Conservation (phyloP, 2,329 filamentous ascomycete genomes). For the Zymoseptoria brevis region DNA sequence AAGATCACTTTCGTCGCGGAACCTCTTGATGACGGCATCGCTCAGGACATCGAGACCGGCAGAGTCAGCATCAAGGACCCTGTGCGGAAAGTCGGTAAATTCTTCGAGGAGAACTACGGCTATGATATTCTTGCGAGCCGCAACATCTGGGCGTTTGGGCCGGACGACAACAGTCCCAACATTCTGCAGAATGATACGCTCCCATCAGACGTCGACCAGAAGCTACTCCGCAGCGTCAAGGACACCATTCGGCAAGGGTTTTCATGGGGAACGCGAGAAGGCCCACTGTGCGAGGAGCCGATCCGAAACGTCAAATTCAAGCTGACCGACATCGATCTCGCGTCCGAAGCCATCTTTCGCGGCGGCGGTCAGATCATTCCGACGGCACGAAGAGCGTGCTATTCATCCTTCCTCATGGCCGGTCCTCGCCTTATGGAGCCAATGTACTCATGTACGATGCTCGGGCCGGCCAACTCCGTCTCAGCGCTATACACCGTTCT, state of each 20-base stretch:
- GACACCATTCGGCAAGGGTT: constrained; percentile 95
- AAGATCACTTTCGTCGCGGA: constrained; percentile 98
- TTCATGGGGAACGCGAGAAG: constrained; percentile 91
- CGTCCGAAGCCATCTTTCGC: constrained; percentile 83
- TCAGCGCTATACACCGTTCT: constrained; percentile 87
- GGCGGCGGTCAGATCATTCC: constrained; percentile 97
- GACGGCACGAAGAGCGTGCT: constrained; percentile 83
- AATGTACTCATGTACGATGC: constrained; percentile 86
- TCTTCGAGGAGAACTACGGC: constrained; percentile 93
- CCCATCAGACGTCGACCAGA: constrained; percentile 90
- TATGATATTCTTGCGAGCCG: constrained; percentile 92
- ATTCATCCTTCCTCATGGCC: constrained; percentile 94
- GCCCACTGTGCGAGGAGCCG: constrained; percentile 94
- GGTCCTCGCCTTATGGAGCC: constrained; percentile 95
- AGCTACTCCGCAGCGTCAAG: constrained; percentile 73
- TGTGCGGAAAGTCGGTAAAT: constrained; percentile 85
- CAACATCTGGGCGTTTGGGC: constrained; percentile 98
- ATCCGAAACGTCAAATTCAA: constrained; percentile 98
- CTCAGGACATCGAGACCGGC: constrained; percentile 86
- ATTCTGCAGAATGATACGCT: constrained; percentile 95
- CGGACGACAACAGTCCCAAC: constrained; percentile 89
- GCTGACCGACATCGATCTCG: constrained; percentile 81
- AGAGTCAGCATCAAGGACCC: constrained; percentile 88
- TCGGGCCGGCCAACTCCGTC: constrained; percentile 81
- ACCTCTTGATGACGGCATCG: constrained; percentile 88